Conservation (phyloP, 768 basidiomycete species). For the Xerocomus potaroensis region DNA sequence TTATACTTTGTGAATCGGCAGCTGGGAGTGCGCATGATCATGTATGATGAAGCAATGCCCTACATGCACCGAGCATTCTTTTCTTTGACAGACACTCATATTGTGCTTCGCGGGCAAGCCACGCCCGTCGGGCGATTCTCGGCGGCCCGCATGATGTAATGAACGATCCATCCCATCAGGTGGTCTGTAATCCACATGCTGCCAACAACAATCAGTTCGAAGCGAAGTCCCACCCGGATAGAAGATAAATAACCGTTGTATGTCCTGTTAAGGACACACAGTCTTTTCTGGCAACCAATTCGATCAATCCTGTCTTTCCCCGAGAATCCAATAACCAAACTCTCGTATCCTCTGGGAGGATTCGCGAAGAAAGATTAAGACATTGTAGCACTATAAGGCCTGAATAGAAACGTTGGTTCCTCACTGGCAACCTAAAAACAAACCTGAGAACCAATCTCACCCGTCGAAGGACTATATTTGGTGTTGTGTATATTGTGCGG, state of each 20-base stretch:
- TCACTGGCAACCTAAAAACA: neutral
- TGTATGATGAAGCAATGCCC: neutral
- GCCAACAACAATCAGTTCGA: no score
- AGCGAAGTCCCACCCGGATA: neutral
- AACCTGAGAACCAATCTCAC: neutral
- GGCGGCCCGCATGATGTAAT: neutral
- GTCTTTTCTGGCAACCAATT: no score
- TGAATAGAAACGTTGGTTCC: neutral
- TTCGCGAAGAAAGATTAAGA: neutral
- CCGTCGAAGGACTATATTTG: no score
- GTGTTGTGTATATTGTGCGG: neutral
- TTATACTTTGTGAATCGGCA: conserved; percentile 14
- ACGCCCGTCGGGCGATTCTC: neutral
- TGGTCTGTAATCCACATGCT: neutral
- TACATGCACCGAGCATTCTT: neutral
- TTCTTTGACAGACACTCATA: no score
- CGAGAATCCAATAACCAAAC: neutral
- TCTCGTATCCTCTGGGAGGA: neutral
- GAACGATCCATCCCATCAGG: neutral
- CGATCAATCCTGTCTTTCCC: no score
- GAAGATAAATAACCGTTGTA: no score
- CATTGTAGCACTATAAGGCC: neutral
- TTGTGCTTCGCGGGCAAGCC: neutral
- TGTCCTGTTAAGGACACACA: no score
- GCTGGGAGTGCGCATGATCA: conserved; percentile 1